These are phyloP conservation scores for Syzygium aromaticum DNA, from an alignment of 345 rosid genomes.

Conservation along the genomic window DNA sequence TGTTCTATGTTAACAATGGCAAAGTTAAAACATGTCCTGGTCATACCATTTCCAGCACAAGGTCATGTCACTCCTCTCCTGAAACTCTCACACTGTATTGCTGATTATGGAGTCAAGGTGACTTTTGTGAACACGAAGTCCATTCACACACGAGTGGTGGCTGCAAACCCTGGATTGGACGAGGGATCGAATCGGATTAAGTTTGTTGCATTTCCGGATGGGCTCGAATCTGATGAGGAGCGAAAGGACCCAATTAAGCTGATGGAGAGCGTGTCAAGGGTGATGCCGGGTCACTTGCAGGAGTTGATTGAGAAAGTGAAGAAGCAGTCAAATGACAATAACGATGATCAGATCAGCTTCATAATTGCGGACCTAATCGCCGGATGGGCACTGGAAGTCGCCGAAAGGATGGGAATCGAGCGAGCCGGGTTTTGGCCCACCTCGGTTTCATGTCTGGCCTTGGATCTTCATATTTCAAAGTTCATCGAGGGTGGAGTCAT, in stretches of 20 bases:
- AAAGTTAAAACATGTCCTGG: not conserved
- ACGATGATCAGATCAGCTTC: constrained; percentile 4
- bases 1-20: not conserved
- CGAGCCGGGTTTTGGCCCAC: constrained; percentile 1
- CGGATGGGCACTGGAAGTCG: constrained; percentile 14
- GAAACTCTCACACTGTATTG: not conserved
- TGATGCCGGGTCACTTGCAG: constrained; percentile 15
- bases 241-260: constrained; percentile 2
- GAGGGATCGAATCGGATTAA: not conserved
- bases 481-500: constrained; percentile 16
- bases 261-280: not conserved
- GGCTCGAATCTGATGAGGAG: constrained; percentile 10
- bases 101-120: not conserved
- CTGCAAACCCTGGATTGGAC: not conserved
- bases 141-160: not conserved
- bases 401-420: constrained; percentile 6
- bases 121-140: not conserved
- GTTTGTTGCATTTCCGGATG: constrained; percentile 19
- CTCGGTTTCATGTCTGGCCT: constrained; percentile 5
- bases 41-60: not conserved
- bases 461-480: constrained; percentile 2
- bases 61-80: not conserved
- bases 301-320: constrained; percentile 5
- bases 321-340: not conserved
- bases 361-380: constrained; percentile 9